These are phyloP conservation scores for Xylaria sp. DNA, from an alignment of 2,329 filamentous ascomycete species.

Conservation along the genomic window DNA sequence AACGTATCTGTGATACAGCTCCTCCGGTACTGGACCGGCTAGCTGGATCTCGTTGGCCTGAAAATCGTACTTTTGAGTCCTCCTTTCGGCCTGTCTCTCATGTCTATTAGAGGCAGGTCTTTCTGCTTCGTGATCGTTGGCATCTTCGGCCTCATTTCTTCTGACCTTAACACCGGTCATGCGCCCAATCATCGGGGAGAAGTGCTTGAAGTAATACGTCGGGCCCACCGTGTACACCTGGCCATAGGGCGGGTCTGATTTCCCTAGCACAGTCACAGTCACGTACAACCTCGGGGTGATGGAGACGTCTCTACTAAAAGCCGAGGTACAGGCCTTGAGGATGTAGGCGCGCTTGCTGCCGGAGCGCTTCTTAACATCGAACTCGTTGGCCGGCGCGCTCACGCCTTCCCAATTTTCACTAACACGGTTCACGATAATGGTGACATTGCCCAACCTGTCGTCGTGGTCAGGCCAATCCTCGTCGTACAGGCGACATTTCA, in stretches of 20 bases:
- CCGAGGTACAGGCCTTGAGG: slow-evolving; percentile 67
- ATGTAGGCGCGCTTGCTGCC: slow-evolving; percentile 87
- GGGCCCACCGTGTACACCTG: slow-evolving; percentile 81
- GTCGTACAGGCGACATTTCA: slow-evolving; percentile 88
- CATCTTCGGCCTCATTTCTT: slow-evolving; percentile 57
- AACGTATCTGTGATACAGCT: slow-evolving; percentile 88
- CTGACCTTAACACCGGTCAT: slow-evolving; percentile 73
- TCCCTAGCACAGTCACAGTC: slow-evolving; percentile 77
- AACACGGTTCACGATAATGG: slow-evolving; percentile 64
- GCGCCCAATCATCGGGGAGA: slow-evolving; percentile 84
- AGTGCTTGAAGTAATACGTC: slow-evolving; percentile 76
- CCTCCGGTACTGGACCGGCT: slow-evolving; percentile 75
- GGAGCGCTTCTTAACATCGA: slow-evolving; percentile 77
- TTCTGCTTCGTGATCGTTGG: slow-evolving; percentile 36
- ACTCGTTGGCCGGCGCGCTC: slow-evolving; percentile 59
- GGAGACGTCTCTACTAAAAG: slow-evolving; percentile 62
- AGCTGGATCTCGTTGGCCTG: slow-evolving; percentile 92
- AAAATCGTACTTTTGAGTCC: slow-evolving; percentile 82
- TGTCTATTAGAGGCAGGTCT: slow-evolving; percentile 14
- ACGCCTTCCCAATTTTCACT: slow-evolving; percentile 70
- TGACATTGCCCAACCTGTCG: slow-evolving; percentile 85
- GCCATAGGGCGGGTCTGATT: slow-evolving; percentile 68
- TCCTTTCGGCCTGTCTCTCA: slow-evolving; percentile 45
- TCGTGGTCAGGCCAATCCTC: slow-evolving; percentile 87
- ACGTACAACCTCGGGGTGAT: slow-evolving; percentile 73